Evolutionary conservation across 1,284 basidiomycete genomes (phyloP), one percentile per base, ranked within the genome.

Genomic region (Fomes fomentarius): DNA sequence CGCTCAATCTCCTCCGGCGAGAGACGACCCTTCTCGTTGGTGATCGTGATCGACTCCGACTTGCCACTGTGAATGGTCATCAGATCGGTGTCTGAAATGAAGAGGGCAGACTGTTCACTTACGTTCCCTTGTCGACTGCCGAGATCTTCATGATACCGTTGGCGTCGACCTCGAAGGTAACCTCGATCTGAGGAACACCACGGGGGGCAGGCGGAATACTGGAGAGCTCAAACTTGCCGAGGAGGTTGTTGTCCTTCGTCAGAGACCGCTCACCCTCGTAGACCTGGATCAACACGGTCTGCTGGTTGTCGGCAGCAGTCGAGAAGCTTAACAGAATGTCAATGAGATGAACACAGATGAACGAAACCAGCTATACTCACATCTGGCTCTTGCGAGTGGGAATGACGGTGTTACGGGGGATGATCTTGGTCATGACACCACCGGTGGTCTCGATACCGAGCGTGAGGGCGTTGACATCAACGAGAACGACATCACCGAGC

Each of bases 361-460:
- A 5, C 10, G 53, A 28, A 28, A 34, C 2, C n/a, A n/a, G n/a
- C n/a, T n/a, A n/a, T 8, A 38, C 33, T 22, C 6, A 35, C 85
- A 96, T 96, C 77, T 98, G 94, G 57, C 87, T 89, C 83, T 99
- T 98, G 83, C 94, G 93, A 71, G 96, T 98, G 54, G 96, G 96
- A 64, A 99, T 94, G 69, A 96, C 93, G 28, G 96, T 98, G 89
- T 98, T 98, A 68, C 96, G 91, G 58, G 91, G 83, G 67, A 96
- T 96, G 67, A 98, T 85, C 78, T 96, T 96, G 70, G 96, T 98
- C 85, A 98, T 94, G 66, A 98, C 95, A 76, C 96, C 96, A 62
- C 96, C 96, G 44, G 95, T 96, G 64, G 95, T 98, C 84, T 98
- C 96, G 66, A 98, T 98, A 86, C 96, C 96, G 67, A 96, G 86